Conservation (phyloP, 495 filamentous ascomycete genomes). For the Aspergillus haitiensis region DNA sequence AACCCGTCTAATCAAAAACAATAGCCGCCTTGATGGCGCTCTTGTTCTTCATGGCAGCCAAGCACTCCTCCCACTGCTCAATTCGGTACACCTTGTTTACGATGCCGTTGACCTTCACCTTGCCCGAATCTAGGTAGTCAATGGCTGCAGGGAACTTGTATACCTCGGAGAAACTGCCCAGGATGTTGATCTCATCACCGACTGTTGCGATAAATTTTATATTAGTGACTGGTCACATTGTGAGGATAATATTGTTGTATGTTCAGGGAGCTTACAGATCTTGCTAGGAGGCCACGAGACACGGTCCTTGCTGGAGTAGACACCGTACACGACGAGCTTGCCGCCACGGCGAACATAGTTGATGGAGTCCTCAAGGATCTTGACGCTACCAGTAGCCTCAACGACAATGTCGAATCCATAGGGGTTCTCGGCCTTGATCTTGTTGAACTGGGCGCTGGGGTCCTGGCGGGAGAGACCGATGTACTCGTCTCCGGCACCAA, state of each 20-base stretch:
- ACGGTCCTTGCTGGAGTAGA: slow-evolving; percentile 59
- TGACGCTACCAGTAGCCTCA: slow-evolving; percentile 62
- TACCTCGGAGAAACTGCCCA: slow-evolving; percentile 68
- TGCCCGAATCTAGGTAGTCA: slow-evolving; percentile 66
- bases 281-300: slow-evolving; percentile 67
- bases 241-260: background rate
- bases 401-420: slow-evolving; percentile 72
- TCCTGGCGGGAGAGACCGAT: slow-evolving; percentile 59
- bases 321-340: slow-evolving; percentile 68
- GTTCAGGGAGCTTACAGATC: slow-evolving; percentile 48
- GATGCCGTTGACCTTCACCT: slow-evolving; percentile 59
- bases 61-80: slow-evolving; percentile 46
- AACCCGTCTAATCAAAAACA: slow-evolving; percentile 55
- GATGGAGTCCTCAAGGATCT: slow-evolving; percentile 68
- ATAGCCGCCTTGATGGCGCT: slow-evolving; percentile 71
- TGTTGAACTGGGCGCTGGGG: slow-evolving; percentile 55
- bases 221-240: background rate
- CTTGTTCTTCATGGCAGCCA: slow-evolving; percentile 58
- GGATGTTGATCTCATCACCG: slow-evolving; percentile 65
- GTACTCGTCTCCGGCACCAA: slow-evolving; percentile 67
- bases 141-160: slow-evolving; percentile 74
- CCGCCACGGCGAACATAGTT: slow-evolving; percentile 68
- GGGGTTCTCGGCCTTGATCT: slow-evolving; percentile 64
- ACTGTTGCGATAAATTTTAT: slow-evolving; percentile 25
- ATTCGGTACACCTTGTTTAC: slow-evolving; percentile 54